Evolutionary conservation across 2,329 filamentous ascomycete species (phyloP).

Genomic region (Pseudogymnoascus sp.): DNA sequence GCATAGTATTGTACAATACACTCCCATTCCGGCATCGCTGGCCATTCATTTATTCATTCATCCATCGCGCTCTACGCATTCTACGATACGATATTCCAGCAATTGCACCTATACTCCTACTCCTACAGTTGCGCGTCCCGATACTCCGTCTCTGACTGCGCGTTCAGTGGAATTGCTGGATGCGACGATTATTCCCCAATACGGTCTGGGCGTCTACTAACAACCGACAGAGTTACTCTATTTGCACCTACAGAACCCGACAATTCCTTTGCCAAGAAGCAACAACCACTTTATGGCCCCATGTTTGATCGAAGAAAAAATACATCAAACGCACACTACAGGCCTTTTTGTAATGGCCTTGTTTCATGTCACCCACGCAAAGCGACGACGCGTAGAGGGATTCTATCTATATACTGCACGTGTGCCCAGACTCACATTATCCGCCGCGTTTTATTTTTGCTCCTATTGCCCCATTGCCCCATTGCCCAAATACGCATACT

Average conservation of each 20-base stretch:
- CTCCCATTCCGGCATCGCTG: neutral
- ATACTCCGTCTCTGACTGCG: neutral
- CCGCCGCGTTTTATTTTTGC: no score
- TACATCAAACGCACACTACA: neutral
- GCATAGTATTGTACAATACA: no score
- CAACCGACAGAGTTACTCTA: neutral
- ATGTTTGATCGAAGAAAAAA: neutral
- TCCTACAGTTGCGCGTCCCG: neutral
- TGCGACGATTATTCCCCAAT: neutral
- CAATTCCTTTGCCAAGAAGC: neutral
- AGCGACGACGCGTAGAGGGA: neutral
- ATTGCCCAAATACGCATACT: no score
- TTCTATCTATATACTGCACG: no score
- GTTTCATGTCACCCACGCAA: neutral
- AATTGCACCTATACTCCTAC: neutral
- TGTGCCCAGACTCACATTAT: neutral
- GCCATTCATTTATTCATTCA: no score
- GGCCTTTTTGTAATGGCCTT: neutral
- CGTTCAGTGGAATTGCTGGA: neutral
- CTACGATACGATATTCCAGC: neutral
- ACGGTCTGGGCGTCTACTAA: neutral
- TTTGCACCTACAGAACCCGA: neutral
- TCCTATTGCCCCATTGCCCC: no score
- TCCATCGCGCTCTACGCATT: no score
- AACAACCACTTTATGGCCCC: neutral